Evolutionary conservation across 805 yeast species (phyloP).

Genomic region (Trichomonascus vanleenenianus): DNA sequence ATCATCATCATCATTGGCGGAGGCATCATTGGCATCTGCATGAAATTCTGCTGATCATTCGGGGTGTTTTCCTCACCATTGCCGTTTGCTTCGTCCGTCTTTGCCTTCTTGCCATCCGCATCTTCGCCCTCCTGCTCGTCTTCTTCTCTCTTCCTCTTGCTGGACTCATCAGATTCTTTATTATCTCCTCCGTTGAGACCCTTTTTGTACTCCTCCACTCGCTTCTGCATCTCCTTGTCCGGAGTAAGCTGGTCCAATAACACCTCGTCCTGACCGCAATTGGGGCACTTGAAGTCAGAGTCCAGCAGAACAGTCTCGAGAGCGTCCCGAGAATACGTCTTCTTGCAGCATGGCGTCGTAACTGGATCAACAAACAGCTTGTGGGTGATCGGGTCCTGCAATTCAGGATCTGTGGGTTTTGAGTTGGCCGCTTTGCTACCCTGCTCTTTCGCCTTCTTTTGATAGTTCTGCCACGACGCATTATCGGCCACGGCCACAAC

Average conservation of each 20-base stretch:
- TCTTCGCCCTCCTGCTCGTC: not conserved
- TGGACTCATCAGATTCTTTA: not conserved
- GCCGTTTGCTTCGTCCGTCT: constrained; percentile 5
- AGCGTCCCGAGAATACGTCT: constrained; percentile 48
- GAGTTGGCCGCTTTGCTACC: constrained; percentile 23
- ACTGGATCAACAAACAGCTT: constrained; percentile 66
- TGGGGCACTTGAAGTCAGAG: constrained; percentile 85
- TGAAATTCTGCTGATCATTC: constrained; percentile 9
- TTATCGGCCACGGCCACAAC: constrained; percentile 94
- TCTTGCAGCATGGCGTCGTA: constrained; percentile 72
- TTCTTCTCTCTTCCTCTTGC: constrained; percentile 8
- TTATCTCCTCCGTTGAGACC: constrained; percentile 3
- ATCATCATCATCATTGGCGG: constrained; percentile 20
- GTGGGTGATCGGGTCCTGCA: constrained; percentile 64
- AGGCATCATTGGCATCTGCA: constrained; percentile 21
- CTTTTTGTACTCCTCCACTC: constrained; percentile 39
- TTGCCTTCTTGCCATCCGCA: constrained; percentile 3
- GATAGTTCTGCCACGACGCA: constrained; percentile 82
- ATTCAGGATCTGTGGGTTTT: constrained; percentile 49
- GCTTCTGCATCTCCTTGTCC: constrained; percentile 51
- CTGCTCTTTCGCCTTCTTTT: constrained; percentile 41
- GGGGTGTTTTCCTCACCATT: constrained; percentile 4
- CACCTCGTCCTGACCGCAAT: constrained; percentile 66
- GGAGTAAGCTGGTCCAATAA: constrained; percentile 62
- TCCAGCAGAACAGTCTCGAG: constrained; percentile 65